Evolutionary conservation across 352 stramenopile species (phyloP).

Genomic region (Globisporangium recalcitrans): DNA sequence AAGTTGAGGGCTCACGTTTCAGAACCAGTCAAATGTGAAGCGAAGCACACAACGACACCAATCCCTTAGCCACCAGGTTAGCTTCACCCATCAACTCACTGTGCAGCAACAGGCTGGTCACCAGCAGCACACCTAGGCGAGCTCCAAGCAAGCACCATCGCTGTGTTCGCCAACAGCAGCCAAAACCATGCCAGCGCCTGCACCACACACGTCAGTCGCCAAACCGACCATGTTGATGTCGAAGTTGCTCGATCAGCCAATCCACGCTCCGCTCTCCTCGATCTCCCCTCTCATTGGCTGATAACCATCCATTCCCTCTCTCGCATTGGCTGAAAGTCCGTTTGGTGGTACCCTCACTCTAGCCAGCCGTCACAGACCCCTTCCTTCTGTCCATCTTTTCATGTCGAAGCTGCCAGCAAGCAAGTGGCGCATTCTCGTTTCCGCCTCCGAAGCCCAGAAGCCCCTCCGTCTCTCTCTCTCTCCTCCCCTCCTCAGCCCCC

Average conservation of each 20-base stretch:
- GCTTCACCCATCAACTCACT: not conserved
- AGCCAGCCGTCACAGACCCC: not conserved
- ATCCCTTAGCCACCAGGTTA: not conserved
- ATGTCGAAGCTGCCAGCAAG: slow-evolving; percentile 11
- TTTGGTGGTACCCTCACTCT: slow-evolving; percentile 2
- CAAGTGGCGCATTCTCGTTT: slow-evolving; percentile 11
- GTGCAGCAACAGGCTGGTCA: not conserved
- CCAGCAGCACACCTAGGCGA: no score
- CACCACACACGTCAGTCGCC: not conserved
- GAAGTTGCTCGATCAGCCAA: slow-evolving; percentile 7
- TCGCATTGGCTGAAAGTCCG: not conserved
- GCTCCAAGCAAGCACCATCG: not conserved
- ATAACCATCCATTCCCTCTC: not conserved
- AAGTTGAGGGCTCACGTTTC: no score
- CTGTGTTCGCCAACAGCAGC: not conserved
- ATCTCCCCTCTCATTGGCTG: not conserved
- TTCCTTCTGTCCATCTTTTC: not conserved
- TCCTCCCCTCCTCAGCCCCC: not conserved
- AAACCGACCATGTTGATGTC: slow-evolving; percentile 6
- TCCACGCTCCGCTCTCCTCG: not conserved
- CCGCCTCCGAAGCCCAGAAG: slow-evolving; percentile 6
- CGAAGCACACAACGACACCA: not conserved
- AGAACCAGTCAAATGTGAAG: not conserved
- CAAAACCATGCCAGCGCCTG: not conserved
- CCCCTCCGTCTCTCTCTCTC: not conserved